Percentiles rank a stretch among this genome's conserved stretches.
These are phyloP conservation scores for Melaleuca alternifolia DNA, from an alignment of 345 rosid genomes.

Conservation along the genomic window DNA sequence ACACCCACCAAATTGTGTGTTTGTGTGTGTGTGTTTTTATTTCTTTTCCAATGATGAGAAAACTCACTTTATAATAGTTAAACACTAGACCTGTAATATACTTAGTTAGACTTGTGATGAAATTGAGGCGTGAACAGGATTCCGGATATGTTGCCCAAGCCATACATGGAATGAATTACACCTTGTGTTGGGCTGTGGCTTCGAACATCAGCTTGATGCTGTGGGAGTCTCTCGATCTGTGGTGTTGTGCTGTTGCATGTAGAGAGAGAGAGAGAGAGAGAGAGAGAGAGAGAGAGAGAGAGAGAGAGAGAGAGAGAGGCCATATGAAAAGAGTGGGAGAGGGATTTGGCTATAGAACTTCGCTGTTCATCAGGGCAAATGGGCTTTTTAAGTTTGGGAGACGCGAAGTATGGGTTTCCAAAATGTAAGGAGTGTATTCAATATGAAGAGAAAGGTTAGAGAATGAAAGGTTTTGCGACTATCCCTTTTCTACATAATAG, in stretches of 20 bases:
- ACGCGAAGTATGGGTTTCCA: not conserved
- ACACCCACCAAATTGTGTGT: not conserved
- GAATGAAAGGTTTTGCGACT: not conserved
- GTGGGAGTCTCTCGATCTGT: not conserved
- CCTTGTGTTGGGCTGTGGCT: accelerated
- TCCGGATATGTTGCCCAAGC: not conserved
- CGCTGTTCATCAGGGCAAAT: not conserved
- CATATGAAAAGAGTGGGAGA: not conserved
- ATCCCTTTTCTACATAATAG: not conserved
- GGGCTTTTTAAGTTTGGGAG: not conserved
- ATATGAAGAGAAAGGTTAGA: not conserved
- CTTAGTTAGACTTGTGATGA: not conserved
- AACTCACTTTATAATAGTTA: not conserved
- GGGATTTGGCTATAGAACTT: not conserved
- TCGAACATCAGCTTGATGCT: not conserved
- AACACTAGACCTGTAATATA: not conserved
- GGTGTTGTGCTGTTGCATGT: not conserved
- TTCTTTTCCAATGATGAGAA: not conserved
- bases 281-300: too few relatives aligned
- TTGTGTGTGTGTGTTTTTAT: not conserved
- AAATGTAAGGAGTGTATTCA: not conserved
- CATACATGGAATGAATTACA: not conserved
- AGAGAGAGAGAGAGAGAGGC: too few relatives aligned
- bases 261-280: not conserved
- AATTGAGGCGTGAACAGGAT: not conserved